Conservation (phyloP, 2,329 filamentous ascomycete species). For the Fusarium gaditjirri region DNA sequence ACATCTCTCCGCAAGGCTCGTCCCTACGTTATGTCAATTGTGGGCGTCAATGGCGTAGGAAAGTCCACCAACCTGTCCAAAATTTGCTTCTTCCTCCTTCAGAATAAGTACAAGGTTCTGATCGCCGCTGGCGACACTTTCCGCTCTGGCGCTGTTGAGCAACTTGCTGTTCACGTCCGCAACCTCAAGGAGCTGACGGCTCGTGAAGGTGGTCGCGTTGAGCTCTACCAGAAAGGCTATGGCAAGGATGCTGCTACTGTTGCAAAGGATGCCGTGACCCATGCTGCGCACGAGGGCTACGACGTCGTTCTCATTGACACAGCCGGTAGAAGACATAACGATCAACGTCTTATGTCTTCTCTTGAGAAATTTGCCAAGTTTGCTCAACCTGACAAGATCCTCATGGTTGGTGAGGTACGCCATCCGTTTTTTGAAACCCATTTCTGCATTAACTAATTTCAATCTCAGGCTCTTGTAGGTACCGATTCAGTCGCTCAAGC, state of each 20-base stretch:
- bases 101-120: slow-evolving; percentile 96
- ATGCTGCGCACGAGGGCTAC: slow-evolving; percentile 78
- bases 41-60: slow-evolving; percentile 97
- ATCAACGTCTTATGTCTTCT: slow-evolving; percentile 93
- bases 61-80: slow-evolving; percentile 98
- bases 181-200: slow-evolving; percentile 90
- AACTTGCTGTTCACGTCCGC: slow-evolving; percentile 92
- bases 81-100: slow-evolving; percentile 96
- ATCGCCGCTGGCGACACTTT: slow-evolving; percentile 97
- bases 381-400: slow-evolving; percentile 95
- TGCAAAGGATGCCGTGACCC: slow-evolving; percentile 90
- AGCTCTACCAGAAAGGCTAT: slow-evolving; percentile 96
- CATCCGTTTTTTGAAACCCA: background rate
- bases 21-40: slow-evolving; percentile 97
- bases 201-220: slow-evolving; percentile 85
- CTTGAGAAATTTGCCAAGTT: slow-evolving; percentile 98
- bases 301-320: slow-evolving; percentile 98
- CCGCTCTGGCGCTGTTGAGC: slow-evolving; percentile 95
- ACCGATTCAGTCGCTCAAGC: slow-evolving; percentile 96
- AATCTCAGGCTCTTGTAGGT: slow-evolving; percentile 80
- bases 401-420: slow-evolving; percentile 81
- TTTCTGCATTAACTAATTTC: slow-evolving; percentile 2
- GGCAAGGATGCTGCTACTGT: slow-evolving; percentile 97
- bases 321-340: slow-evolving; percentile 93
- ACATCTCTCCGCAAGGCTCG: slow-evolving; percentile 73